Percentiles rank a stretch among this genome's conserved stretches.
phyloP scores from a whole-genome alignment of 1,139 yeast genomes.

The Magnusiomyces suaveolens region DNA sequence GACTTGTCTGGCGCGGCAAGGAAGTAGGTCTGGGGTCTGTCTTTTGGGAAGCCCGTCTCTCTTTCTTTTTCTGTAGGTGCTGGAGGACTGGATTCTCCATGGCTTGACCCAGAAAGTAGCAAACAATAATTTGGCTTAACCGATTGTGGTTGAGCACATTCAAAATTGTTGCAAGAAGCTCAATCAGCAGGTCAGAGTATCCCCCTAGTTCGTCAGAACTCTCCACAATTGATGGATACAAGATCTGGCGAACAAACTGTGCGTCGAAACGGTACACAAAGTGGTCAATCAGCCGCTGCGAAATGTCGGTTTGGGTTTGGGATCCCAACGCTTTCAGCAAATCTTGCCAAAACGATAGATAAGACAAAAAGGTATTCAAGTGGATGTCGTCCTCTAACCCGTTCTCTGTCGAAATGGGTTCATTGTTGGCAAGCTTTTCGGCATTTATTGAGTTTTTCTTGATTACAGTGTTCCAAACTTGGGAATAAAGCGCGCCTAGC shows the following conservation, averaged over 20 bases:
- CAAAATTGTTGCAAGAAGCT: constrained; percentile 19
- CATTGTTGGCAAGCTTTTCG: background rate
- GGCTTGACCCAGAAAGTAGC: constrained; percentile 19
- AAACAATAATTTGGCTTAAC: constrained; percentile 22
- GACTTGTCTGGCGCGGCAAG: no score
- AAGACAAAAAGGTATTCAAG: constrained; percentile 21
- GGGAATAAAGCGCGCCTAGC: constrained; percentile 28
- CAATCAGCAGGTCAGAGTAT: constrained; percentile 14
- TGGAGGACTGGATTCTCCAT: background rate
- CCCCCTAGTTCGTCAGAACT: constrained; percentile 20
- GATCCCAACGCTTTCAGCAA: constrained; percentile 17
- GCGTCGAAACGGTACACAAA: constrained; percentile 25
- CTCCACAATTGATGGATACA: constrained; percentile 25
- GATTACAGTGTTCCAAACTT: constrained; percentile 16
- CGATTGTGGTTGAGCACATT: constrained; percentile 23
- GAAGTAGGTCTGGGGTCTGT: no score
- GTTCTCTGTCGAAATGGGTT: background rate
- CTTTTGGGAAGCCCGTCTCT: no score
- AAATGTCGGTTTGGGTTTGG: background rate
- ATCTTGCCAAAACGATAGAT: constrained; percentile 30
- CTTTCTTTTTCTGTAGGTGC: background rate
- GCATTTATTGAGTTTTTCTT: constrained; percentile 9
- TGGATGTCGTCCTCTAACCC: constrained; percentile 4
- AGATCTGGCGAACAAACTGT: constrained; percentile 25
- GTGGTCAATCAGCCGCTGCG: constrained; percentile 14